Conservation (phyloP, 2,329 filamentous ascomycete species). For the Stachybotrys chartarum region DNA sequence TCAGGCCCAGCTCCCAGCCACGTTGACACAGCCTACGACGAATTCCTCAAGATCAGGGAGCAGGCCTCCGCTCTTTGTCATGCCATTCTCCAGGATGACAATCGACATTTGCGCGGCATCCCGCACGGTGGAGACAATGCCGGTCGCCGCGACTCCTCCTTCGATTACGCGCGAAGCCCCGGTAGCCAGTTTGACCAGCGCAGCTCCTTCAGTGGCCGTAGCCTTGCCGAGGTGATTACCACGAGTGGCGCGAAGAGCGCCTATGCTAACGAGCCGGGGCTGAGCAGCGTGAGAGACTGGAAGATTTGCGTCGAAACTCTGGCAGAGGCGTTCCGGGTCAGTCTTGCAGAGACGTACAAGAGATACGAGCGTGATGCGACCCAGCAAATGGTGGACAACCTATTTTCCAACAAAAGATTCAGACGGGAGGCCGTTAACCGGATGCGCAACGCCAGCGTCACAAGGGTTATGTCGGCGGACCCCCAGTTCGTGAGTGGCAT, state of each 20-base stretch:
- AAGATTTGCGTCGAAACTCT: slow-evolving; percentile 33
- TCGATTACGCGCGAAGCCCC: slow-evolving; percentile 23
- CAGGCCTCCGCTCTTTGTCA: slow-evolving; percentile 32
- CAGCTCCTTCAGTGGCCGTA: slow-evolving; percentile 29
- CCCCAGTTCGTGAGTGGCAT: slow-evolving; percentile 29
- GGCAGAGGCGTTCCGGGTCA: slow-evolving; percentile 31
- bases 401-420: slow-evolving; percentile 34
- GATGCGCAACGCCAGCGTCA: slow-evolving; percentile 39
- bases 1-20: slow-evolving; percentile 21
- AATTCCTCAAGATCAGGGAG: slow-evolving; percentile 34
- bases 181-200: slow-evolving; percentile 22
- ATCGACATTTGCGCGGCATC: slow-evolving; percentile 17
- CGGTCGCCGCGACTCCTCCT: slow-evolving; percentile 18
- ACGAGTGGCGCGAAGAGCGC: slow-evolving; percentile 13
- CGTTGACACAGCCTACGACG: slow-evolving; percentile 36
- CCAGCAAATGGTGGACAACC: slow-evolving; percentile 30
- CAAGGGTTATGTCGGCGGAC: slow-evolving; percentile 33
- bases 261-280: slow-evolving; percentile 22
- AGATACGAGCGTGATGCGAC: slow-evolving; percentile 37
- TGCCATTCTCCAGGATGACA: slow-evolving; percentile 31
- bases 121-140: slow-evolving; percentile 13
- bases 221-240: slow-evolving; percentile 23
- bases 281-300: slow-evolving; percentile 37
- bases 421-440: slow-evolving; percentile 33
- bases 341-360: slow-evolving; percentile 36